These are phyloP conservation scores for Epichloe coenophiala DNA, from an alignment of 2,329 filamentous ascomycete species.

Conservation along the genomic window DNA sequence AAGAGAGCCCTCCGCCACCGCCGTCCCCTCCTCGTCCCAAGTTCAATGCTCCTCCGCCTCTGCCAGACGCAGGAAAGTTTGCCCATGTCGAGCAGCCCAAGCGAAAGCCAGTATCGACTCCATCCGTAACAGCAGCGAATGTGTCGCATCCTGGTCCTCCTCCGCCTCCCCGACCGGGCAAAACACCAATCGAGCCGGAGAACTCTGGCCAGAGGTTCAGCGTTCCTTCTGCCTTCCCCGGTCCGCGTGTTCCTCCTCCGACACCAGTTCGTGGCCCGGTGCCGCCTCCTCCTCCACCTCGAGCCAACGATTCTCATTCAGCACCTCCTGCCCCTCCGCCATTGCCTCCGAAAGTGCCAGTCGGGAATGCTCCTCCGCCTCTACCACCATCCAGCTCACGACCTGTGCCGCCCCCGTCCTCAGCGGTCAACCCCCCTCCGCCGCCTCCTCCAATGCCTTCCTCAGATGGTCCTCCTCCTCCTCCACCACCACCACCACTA, in stretches of 20 bases:
- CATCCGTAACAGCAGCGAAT: background rate
- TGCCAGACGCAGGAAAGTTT: constrained; percentile 82
- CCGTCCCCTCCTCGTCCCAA: constrained; percentile 43
- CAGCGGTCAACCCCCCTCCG: constrained; percentile 15
- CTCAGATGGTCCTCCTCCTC: constrained; percentile 20
- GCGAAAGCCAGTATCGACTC: constrained; percentile 11
- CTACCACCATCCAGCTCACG: constrained; percentile 38
- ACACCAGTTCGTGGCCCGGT: constrained; percentile 58
- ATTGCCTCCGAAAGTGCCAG: constrained; percentile 34
- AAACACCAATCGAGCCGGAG: constrained; percentile 53
- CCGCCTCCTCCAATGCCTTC: constrained; percentile 14
- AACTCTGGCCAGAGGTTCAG: constrained; percentile 46
- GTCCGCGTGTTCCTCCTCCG: constrained; percentile 59
- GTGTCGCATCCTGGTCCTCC: constrained; percentile 16
- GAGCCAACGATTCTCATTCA: constrained; percentile 17
- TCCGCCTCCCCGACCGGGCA: constrained; percentile 39
- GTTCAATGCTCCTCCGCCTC: constrained; percentile 76
- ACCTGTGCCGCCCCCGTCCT: constrained; percentile 39
- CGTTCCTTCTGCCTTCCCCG: constrained; percentile 68
- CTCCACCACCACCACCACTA: constrained; percentile 18
- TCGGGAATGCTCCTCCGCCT: constrained; percentile 30
- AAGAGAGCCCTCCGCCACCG: constrained; percentile 55
- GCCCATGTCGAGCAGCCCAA: constrained; percentile 38
- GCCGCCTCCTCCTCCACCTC: constrained; percentile 55
- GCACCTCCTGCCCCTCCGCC: constrained; percentile 26